Evolutionary conservation across 1,284 basidiomycete species (phyloP).

Genomic region (Puccinia novopanici): DNA sequence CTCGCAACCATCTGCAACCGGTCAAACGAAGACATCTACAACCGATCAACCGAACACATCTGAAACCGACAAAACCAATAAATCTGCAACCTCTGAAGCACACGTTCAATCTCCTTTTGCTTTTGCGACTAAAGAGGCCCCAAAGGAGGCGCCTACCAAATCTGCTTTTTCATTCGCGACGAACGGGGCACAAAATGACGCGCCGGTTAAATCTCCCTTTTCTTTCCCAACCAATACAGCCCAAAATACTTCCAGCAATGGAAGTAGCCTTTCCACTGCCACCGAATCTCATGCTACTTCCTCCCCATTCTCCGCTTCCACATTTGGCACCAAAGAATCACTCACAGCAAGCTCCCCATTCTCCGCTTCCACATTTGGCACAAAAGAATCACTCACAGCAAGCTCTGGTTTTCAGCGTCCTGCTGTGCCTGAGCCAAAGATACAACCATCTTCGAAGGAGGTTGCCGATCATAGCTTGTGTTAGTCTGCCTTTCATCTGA

Average conservation of each 20-base stretch:
- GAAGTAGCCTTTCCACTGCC: not conserved
- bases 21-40: not conserved
- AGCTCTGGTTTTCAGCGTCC: not conserved
- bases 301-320: not conserved
- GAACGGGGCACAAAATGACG: not conserved
- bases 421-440: not conserved
- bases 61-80: too few relatives aligned
- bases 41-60: too few relatives aligned
- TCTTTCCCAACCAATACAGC: not conserved
- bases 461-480: not conserved
- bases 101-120: not conserved
- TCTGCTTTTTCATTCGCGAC: not conserved
- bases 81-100: too few relatives aligned
- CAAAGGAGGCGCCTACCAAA: not conserved
- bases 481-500: not conserved
- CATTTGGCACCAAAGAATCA: too few relatives aligned
- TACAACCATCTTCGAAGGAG: not conserved
- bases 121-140: not conserved
- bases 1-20: not conserved
- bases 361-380: not conserved
- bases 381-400: too few relatives aligned
- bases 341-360: too few relatives aligned
- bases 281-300: not conserved
- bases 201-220: not conserved
- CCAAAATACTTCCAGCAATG: not conserved